Conservation (phyloP, 495 filamentous ascomycete species). For the Aspergillus homomorphus region DNA sequence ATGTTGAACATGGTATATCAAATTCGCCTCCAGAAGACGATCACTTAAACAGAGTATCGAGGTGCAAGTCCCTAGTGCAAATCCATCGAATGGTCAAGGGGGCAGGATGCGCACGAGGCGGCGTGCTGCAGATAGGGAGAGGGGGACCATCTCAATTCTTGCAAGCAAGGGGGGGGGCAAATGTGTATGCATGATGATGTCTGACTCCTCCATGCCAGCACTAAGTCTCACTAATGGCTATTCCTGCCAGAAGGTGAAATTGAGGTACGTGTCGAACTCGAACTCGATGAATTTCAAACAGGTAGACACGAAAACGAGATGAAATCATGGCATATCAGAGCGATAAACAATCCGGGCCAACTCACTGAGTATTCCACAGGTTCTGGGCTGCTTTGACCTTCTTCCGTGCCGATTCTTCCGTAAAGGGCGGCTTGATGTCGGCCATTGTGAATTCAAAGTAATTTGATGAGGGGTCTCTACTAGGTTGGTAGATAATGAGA, state of each 20-base stretch:
- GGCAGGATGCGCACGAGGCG: not conserved
- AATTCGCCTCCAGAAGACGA: too few species aligned
- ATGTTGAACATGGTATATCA: not conserved
- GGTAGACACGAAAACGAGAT: not conserved
- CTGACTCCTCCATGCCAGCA: conserved; percentile 15
- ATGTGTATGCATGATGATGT: not conserved
- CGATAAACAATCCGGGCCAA: conserved; percentile 1
- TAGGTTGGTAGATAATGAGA: not conserved
- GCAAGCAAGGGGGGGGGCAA: conserved; percentile 35
- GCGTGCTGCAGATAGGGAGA: not conserved
- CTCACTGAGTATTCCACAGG: conserved; percentile 79
- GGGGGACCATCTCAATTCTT: not conserved
- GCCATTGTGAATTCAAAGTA: conserved; percentile 39
- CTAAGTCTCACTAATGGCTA: not conserved
- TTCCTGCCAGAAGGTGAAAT: not conserved
- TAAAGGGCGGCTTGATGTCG: conserved; percentile 73
- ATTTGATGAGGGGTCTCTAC: not conserved
- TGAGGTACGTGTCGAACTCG: not conserved
- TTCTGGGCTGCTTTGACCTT: conserved; percentile 88
- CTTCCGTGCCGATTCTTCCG: conserved; percentile 61
- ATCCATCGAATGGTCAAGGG: not conserved
- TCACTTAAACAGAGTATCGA: too few species aligned
- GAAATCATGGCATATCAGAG: conserved; percentile 2
- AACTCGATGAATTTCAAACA: not conserved
- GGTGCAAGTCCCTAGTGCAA: not conserved